Base-by-base conservation (phyloP, 352 stramenopile species). In the Plasmopara viticola region DNA sequence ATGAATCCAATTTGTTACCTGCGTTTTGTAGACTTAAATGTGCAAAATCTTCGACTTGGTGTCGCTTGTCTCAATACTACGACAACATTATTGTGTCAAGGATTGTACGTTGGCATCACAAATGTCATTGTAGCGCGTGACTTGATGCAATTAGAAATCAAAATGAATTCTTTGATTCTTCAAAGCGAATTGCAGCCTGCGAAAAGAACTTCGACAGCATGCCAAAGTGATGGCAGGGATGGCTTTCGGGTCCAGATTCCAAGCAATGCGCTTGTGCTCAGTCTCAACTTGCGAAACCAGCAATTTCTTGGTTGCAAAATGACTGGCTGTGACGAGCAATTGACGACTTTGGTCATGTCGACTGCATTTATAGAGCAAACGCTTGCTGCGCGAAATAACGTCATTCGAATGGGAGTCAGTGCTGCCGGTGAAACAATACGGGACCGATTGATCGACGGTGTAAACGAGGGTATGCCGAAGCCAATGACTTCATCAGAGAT, bases 71-170 rank as follows among this genome's bases (percentile, higher is more conserved):
- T 86, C 29, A 68, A 74, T 5, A 60, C 53, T 1, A 53, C 42
- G 18, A 65, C 57, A 7, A 55, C 56, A 9, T 58, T 87, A n/a
- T 42, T 51, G 17, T 85, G 74, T 28, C 45, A 64, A 9, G 66
- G 70, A 4, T 44, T 90, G 10, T 66, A 69, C 4, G 44, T 84
- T 51, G 68, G 72, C 15, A 84, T 90, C 53, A 78, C 63, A 1
- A 72, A 86, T 33, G 76, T 90, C 10, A 68, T 81, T 29, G 61
- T 85, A 13, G 49, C 66, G 10, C 63, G 79, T 10, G 72, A 86
- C 14, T 49, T 76, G 41, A 37, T 87, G 4, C 62, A 78, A 29
- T 50, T 85, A 9, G 71, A 73, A 9, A 45, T 82, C 12, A 41
- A 69, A 43, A 20, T 44, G 30, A 62, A 55, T 6, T 51, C 48